A percentile compares a stretch with the other conserved stretches of the same genome.
These are phyloP conservation scores for Pharus latifolius DNA, from an alignment of 176 grass and related monocot species.

Conservation along the genomic window DNA sequence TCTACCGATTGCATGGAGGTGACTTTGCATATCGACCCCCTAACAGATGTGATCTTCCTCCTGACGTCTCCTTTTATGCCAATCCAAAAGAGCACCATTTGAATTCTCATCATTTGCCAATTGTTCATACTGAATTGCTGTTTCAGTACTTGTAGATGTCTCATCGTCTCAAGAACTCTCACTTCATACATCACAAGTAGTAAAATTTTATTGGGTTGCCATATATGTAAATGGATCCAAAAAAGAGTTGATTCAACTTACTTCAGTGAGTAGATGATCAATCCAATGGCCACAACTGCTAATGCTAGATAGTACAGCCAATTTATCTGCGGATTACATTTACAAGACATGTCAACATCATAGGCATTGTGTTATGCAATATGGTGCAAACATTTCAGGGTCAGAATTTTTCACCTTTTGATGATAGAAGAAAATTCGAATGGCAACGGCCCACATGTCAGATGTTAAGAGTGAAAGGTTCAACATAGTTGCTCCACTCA, in stretches of 20 bases:
- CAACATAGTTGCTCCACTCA: conserved; percentile 22
- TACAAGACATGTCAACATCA: background rate
- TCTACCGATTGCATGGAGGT: too few relatives aligned
- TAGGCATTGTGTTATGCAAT: background rate
- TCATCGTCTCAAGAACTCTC: too few relatives aligned
- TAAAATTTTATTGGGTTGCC: background rate
- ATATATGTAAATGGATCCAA: background rate
- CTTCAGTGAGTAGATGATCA: conserved; percentile 22
- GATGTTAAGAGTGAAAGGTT: conserved; percentile 18
- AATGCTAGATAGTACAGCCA: conserved; percentile 20
- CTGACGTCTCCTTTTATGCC: too few relatives aligned
- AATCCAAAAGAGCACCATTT: too few relatives aligned
- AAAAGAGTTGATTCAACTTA: background rate
- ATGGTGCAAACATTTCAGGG: background rate
- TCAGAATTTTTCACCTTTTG: conserved; percentile 1
- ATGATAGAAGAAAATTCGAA: conserved; percentile 20
- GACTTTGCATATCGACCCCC: too few relatives aligned
- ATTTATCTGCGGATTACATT: background rate
- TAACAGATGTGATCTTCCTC: too few relatives aligned
- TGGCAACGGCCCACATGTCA: conserved; percentile 12
- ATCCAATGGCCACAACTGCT: conserved; percentile 8
- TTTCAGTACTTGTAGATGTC: too few relatives aligned
- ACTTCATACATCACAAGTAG: background rate
- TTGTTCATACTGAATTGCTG: too few relatives aligned
- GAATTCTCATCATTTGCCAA: too few relatives aligned